Base-by-base conservation (phyloP, 768 basidiomycete species). In the Podaxis pistillaris region DNA sequence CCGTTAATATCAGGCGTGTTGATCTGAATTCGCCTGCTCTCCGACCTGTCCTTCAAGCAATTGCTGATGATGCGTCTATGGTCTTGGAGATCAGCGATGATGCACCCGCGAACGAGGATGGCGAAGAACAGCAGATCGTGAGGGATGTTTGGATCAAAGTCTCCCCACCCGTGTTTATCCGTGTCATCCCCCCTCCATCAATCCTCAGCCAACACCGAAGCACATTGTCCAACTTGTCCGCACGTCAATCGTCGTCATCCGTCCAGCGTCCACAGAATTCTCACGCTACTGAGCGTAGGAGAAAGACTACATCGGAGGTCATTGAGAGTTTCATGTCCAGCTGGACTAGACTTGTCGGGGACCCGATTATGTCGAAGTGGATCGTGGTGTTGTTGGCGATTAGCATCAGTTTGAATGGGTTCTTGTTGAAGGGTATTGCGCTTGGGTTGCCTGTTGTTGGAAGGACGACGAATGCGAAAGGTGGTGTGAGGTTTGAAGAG, bases 341-440 rank as follows among this genome's bases (percentile, higher is more conserved):
- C 3, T 98, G 96, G 96, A 93, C 93, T 8, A 78, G 80, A 13
- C 87, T 98, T 66, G 94, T 98, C 56, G 94, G 94, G 40, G 96
- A 99, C 70, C 96, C 96, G 1, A 85, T 98, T 56, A 76, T 98
- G 64, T 89, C 86, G 69, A 98, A 98, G 78, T 96, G 93, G 91
- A 95, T 98, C 71, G 92, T 98, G 54, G 82, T 93, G 60, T 81
- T 91, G 15, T 85, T 99, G 24, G 90, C 87, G 2, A 83, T 96
- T 63, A 91, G 89, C 63, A 90, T 98, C 62, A 84, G 88, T 60
- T 80, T 99, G 62, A 99, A 99, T 65, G 96, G 95, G 3, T 98
- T 93, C 71, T 81, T 98, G 15, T 83, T 99, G 63, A 96, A 94
- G 74, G 91, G 90, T 3, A 89, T 92, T 47, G 89, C 87, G 0